Evolutionary conservation across 768 basidiomycete species (phyloP), one percentile per base, ranked within the genome.

Genomic region (Tricholoma sp.): DNA sequence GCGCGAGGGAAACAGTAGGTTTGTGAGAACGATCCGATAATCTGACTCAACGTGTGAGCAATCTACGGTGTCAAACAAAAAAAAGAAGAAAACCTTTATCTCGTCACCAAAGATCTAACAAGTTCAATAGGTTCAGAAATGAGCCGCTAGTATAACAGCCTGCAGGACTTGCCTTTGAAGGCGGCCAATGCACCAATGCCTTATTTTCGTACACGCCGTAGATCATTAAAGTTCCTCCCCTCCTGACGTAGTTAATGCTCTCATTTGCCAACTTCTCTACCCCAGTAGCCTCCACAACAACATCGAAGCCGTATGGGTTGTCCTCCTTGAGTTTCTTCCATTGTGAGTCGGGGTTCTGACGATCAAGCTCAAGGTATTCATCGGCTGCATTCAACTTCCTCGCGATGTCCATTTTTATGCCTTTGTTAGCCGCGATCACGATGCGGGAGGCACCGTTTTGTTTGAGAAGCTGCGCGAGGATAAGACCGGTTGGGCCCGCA

Each of bases 201-300:
- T 85, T 84, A 73, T 94, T 86, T 70, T 86, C 87, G 68, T 95
- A 96, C 37, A 95, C 93, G 39, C 93, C 93, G 65, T 96, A 96
- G 45, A 92, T 80, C 85, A 92, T 86, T 67, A 92, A 70, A 3
- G 90, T 91, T 16, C 90, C 91, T 14, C 91, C 91, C 27, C 91
- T 75, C 32, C 91, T 80, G 22, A 96, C 94, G 66, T 92, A 94
- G 74, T 94, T 85, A 76, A 95, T 94, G 58, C 89, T 78, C 29
- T 91, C 86, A 64, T 93, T 86, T n/a, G 89, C 92, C 41, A 96
- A 71, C 65, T 85, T 85, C 72, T 94, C 91, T 29, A 89, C 86
- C 31, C 94, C 94, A 18, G 79, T 80, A 24, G 79, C 79, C 64
- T 80, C 79, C 14, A 73, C 64, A 49, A 92, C 91, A n/a, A 91